Base-by-base conservation (phyloP, 1,139 yeast species). In the Sugiyamaella neomexicana region DNA sequence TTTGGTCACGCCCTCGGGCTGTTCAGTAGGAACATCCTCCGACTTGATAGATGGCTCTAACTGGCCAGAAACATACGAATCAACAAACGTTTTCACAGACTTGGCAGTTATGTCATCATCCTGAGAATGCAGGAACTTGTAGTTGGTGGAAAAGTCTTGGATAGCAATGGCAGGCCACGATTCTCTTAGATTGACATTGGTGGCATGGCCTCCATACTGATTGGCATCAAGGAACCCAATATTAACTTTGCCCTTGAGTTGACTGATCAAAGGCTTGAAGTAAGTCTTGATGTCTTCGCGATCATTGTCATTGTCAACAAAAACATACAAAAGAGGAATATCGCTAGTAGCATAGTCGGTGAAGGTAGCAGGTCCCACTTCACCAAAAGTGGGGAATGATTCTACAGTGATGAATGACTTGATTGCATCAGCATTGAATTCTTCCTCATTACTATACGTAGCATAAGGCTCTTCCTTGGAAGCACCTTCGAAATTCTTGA, bases 81-180 rank as follows among this genome's bases (percentile, higher is more conserved):
- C 77, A 61, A 91, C 82, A 67, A 88, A 88, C 62, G 80, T 71
- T 56, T 77, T 75, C 62, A 93, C 71, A 6, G 75, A 75, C 44
- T 74, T 71, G 59, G 70, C 65, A 62, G 77, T 67, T 62, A 82
- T 66, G 51, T 71, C 77, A 51, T 67, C 67, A 42, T 71, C 74
- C 69, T 81, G 84, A 54, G 76, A 78, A 68, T 75, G 79, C 62
- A 84, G 70, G 71, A 77, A 93, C 78, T 91, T 93, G 72, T 79
- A 78, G 77, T 89, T 87, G 50, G 75, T 69, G 29, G 68, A 72
- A 60, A 81, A 68, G 68, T 89, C 88, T 73, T 91, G 97, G 63
- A 93, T 86, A 52, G 85, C 96, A 69, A 95, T 86, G 56, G 95
- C 82, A 68, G 99, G 99, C 81, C 89, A 86, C 65, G 85, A 78